phyloP scores from a whole-genome alignment of 106 monocot species.

The Iris macrosiphon region DNA sequence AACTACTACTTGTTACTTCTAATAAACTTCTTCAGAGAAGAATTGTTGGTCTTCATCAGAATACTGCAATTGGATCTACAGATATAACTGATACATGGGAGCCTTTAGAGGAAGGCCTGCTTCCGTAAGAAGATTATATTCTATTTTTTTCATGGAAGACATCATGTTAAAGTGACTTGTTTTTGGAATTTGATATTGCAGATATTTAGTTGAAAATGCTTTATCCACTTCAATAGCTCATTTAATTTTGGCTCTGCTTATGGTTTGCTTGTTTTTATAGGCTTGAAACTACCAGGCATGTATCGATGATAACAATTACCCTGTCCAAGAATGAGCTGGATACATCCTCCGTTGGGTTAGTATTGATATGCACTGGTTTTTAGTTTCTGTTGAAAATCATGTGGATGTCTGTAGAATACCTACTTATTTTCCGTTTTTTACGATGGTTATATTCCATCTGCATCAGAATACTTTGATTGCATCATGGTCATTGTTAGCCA shows the following conservation, averaged over 20 bases:
- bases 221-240: not conserved
- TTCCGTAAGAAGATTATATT: constrained; percentile 46
- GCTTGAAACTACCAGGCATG: constrained; percentile 49
- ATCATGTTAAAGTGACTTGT: not conserved
- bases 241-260: not conserved
- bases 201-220: not conserved
- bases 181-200: not conserved
- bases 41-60: constrained; percentile 57
- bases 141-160: not conserved
- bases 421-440: not conserved
- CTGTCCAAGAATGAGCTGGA: constrained; percentile 31
- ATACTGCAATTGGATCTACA: constrained; percentile 39
- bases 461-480: not conserved
- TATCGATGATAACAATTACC: constrained; percentile 38
- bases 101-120: constrained; percentile 64
- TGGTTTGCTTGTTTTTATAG: constrained; percentile 5
- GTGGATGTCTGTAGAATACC: not conserved
- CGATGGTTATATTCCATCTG: not conserved
- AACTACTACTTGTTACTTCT: not conserved
- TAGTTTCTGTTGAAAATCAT: not conserved
- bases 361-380: not conserved
- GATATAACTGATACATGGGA: constrained; percentile 75
- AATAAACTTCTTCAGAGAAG: constrained; percentile 31
- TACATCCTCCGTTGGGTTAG: constrained; percentile 30
- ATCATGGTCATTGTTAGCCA: too few relatives aligned